A percentile compares a stretch with the other conserved stretches of the same genome.
phyloP scores from a whole-genome alignment of 2,329 filamentous ascomycete genomes.

The Chaetomiaceae sp. region DNA sequence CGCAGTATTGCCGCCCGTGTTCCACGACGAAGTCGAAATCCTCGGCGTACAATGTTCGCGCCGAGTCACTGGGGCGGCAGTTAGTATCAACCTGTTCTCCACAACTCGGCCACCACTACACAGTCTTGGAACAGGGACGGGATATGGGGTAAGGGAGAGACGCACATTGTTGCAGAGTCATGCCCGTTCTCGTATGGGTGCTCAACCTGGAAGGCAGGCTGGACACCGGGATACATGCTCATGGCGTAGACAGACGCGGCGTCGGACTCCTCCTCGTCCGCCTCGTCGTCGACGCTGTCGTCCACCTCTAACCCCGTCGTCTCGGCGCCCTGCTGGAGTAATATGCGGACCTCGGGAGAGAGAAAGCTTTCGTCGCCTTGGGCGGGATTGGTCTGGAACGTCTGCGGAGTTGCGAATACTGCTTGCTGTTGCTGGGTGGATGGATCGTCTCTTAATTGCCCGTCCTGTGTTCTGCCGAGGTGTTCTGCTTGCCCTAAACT shows the following conservation, averaged over 20 bases:
- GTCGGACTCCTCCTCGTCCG: slow-evolving; percentile 5
- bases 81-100: slow-evolving; percentile 12
- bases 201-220: slow-evolving; percentile 20
- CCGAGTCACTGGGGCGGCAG: slow-evolving; percentile 27
- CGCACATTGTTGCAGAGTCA: slow-evolving; percentile 27
- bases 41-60: slow-evolving; percentile 31
- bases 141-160: not conserved
- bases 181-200: slow-evolving; percentile 18
- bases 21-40: slow-evolving; percentile 46
- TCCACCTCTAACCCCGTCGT: slow-evolving; percentile 15
- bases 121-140: too few relatives aligned
- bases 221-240: slow-evolving; percentile 25
- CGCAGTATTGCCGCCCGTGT: slow-evolving; percentile 54
- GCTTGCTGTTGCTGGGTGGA: not conserved
- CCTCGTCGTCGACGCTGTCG: slow-evolving; percentile 15
- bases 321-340: not conserved
- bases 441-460: not conserved
- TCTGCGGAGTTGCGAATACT: not conserved
- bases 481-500: slow-evolving; percentile 5
- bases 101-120: too few relatives aligned
- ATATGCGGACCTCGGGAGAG: slow-evolving; percentile 6
- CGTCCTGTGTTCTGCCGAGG: slow-evolving; percentile 5
- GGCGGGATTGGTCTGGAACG: not conserved
- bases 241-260: slow-evolving; percentile 23
- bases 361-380: slow-evolving; percentile 1